Evolutionary conservation across 2,329 filamentous ascomycete genomes (phyloP).

Genomic region (Chaetothyriales sp.): DNA sequence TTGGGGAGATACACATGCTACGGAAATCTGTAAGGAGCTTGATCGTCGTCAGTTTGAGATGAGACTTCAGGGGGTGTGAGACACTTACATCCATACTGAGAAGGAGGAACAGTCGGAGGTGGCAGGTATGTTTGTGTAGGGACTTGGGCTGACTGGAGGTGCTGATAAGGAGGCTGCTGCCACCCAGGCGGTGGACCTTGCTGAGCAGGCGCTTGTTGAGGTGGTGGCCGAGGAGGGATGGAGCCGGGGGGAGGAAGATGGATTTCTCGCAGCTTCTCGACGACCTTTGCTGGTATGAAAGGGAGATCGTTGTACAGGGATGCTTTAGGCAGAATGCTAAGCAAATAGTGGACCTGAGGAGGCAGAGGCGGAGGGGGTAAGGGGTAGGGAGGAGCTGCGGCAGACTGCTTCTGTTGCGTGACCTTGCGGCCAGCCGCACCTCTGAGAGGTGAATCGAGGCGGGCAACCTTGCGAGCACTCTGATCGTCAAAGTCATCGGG

Average conservation of each 20-base stretch:
- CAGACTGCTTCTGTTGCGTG: conserved; percentile 48
- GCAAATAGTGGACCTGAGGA: conserved; percentile 44
- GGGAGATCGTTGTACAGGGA: conserved; percentile 56
- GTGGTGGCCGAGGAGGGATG: conserved; percentile 14
- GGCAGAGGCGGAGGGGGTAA: conserved; percentile 51
- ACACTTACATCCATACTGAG: conserved; percentile 15
- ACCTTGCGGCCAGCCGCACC: conserved; percentile 72
- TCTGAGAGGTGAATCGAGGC: conserved; percentile 87
- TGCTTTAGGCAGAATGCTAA: conserved; percentile 60
- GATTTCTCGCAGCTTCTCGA: conserved; percentile 48
- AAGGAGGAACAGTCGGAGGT: conserved; percentile 8
- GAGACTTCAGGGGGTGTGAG: not conserved
- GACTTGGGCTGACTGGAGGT: conserved; percentile 18
- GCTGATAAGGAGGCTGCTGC: conserved; percentile 25
- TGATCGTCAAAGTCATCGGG: conserved; percentile 59
- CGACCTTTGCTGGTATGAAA: conserved; percentile 56
- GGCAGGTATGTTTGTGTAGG: conserved; percentile 12
- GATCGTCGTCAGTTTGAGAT: not conserved
- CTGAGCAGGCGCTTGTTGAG: conserved; percentile 6
- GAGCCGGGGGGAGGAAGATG: conserved; percentile 39
- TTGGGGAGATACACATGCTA: not conserved
- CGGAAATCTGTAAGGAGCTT: conserved; percentile 4
- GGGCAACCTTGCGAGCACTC: conserved; percentile 69
- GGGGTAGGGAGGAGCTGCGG: conserved; percentile 30
- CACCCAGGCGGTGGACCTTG: conserved; percentile 6